Conservation (phyloP, 257 asterid genomes). For the Solanum clarkiae region DNA sequence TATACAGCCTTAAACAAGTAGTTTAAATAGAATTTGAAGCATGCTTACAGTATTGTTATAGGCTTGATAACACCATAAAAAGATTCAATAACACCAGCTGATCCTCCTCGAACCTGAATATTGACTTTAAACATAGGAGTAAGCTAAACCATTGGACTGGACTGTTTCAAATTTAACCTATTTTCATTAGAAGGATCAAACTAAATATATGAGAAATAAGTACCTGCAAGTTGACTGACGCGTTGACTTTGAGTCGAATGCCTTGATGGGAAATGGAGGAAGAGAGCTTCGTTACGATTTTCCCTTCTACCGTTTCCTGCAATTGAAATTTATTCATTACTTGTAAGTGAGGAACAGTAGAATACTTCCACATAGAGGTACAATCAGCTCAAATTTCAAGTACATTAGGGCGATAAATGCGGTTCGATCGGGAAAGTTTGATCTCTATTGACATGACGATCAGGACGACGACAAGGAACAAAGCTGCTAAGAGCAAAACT, state of each 20-base stretch:
- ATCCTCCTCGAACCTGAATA: constrained; percentile 79
- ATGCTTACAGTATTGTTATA: constrained; percentile 48
- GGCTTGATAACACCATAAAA: constrained; percentile 77
- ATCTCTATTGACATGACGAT: constrained; percentile 53
- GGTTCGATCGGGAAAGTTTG: constrained; percentile 64
- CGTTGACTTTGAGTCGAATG: constrained; percentile 57
- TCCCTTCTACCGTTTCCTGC: constrained; percentile 62
- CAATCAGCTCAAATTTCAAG: not conserved
- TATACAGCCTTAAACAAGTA: not conserved
- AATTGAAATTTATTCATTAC: not conserved
- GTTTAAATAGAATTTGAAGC: not conserved
- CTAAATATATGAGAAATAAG: not conserved
- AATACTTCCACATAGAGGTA: not conserved
- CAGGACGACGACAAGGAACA: not conserved
- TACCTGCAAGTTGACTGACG: constrained; percentile 76
- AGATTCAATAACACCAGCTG: constrained; percentile 83
- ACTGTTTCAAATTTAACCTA: not conserved
- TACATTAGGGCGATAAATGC: constrained; percentile 58
- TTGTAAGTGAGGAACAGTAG: not conserved
- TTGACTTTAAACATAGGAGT: not conserved
- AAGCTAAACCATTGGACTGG: not conserved
- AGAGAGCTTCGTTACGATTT: constrained; percentile 31
- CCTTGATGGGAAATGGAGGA: constrained; percentile 60
- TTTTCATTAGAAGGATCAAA: not conserved
- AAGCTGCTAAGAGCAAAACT: not conserved